Percentiles rank a stretch among this genome's conserved stretches.
Conservation (phyloP, 306 rosid genomes). For the Astragalus glycyphyllos region DNA sequence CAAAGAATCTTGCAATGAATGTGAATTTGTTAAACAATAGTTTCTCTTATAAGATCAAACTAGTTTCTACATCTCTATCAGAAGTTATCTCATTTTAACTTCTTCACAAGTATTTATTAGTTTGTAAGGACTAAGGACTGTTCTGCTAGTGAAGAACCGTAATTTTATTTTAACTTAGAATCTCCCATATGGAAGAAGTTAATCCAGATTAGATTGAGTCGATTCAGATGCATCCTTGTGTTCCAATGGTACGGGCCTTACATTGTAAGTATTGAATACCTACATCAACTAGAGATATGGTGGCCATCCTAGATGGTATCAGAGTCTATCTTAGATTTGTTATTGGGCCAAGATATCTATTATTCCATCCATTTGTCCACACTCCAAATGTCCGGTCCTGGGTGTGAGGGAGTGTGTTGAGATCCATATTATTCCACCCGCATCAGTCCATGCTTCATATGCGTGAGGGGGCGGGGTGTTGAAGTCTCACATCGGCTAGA, state of each 20-base stretch:
- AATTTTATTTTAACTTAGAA: slow-evolving; percentile 7
- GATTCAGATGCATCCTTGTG: not conserved
- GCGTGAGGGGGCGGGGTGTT: too few relatives aligned
- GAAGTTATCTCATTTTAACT: not conserved
- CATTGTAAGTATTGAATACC: not conserved
- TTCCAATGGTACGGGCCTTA: slow-evolving; percentile 27
- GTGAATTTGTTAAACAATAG: not conserved
- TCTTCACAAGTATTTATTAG: not conserved
- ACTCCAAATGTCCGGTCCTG: too few relatives aligned
- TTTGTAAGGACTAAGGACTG: not conserved
- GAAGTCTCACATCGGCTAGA: too few relatives aligned
- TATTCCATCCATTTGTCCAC: too few relatives aligned
- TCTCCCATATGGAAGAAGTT: not conserved
- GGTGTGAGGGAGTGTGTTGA: too few relatives aligned
- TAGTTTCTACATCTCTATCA: not conserved
- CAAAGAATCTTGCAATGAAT: not conserved
- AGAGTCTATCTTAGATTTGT: too few relatives aligned
- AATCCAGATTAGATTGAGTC: not conserved
- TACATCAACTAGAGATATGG: too few relatives aligned
- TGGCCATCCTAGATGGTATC: too few relatives aligned
- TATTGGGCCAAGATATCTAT: too few relatives aligned
- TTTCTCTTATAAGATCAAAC: not conserved
- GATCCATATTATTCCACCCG: too few relatives aligned
- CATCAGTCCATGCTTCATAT: too few relatives aligned
- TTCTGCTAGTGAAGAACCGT: not conserved